Evolutionary conservation across 164 flowering plant species (phyloP).

Genomic region (Vitis vinifera): DNA sequence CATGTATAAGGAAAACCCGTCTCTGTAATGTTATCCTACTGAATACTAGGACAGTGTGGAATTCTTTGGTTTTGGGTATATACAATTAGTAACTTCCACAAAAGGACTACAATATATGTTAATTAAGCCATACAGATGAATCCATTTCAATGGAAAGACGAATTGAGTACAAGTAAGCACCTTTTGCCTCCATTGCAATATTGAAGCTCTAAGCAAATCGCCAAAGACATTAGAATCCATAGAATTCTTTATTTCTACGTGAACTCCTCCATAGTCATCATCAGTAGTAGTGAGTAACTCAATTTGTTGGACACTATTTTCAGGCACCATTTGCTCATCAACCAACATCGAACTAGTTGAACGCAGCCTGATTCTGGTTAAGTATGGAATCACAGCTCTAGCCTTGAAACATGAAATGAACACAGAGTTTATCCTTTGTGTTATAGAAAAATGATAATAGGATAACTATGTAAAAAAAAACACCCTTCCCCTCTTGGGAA

Average conservation of each 20-base stretch:
- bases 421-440: no score
- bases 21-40: no score
- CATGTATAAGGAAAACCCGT: no score
- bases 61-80: no score
- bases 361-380: conserved; percentile 1
- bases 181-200: conserved; percentile 38
- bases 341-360: conserved; percentile 8
- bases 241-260: conserved; percentile 33
- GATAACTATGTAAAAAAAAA: no score
- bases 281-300: conserved; percentile 13
- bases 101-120: not conserved
- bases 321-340: not conserved
- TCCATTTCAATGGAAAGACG: no score
- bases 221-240: conserved; percentile 35
- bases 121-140: not conserved
- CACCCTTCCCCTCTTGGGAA: no score
- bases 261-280: conserved; percentile 47
- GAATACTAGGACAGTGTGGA: no score
- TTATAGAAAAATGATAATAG: no score
- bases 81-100: no score
- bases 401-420: no score
- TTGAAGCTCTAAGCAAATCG: conserved; percentile 34
- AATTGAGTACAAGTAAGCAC: conserved; percentile 11
- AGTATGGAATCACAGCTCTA: not conserved
- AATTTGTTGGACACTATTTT: conserved; percentile 1